phyloP scores from a whole-genome alignment of 2,329 filamentous ascomycete species.

The Verticillium longisporum region DNA sequence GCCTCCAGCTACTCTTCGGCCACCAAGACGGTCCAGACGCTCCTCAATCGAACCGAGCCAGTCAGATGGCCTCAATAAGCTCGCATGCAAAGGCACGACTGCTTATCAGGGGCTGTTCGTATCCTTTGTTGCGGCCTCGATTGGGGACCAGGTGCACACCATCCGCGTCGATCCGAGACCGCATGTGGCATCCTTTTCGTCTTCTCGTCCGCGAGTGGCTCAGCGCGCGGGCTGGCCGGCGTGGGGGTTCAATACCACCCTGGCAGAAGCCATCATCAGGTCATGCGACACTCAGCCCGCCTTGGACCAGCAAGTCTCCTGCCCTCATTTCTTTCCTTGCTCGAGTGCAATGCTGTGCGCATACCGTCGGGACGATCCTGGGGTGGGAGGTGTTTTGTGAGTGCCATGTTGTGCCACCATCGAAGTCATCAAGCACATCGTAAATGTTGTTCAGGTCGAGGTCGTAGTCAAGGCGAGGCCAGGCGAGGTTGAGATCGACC shows the following conservation, averaged over 20 bases:
- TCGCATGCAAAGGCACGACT: neutral
- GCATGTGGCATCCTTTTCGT: neutral
- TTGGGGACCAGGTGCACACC: neutral
- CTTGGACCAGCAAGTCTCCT: neutral
- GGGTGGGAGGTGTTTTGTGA: neutral
- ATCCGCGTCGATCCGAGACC: neutral
- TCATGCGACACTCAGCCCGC: neutral
- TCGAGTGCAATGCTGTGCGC: neutral
- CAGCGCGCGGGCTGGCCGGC: neutral
- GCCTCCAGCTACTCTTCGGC: neutral
- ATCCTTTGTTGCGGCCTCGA: neutral
- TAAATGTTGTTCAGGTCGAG: no score
- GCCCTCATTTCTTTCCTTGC: neutral
- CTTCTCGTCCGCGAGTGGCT: neutral
- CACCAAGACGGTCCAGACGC: neutral
- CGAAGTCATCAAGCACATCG: no score
- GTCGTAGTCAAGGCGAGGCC: no score
- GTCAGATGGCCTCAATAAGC: neutral
- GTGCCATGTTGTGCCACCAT: neutral
- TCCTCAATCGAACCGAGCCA: neutral
- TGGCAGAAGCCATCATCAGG: neutral
- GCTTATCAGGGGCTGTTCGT: neutral
- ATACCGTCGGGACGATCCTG: no score
- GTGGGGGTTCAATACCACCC: neutral
- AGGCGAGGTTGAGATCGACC: no score